These are phyloP conservation scores for Elsinoe perseae DNA, from an alignment of 2,329 filamentous ascomycete species.

Conservation along the genomic window DNA sequence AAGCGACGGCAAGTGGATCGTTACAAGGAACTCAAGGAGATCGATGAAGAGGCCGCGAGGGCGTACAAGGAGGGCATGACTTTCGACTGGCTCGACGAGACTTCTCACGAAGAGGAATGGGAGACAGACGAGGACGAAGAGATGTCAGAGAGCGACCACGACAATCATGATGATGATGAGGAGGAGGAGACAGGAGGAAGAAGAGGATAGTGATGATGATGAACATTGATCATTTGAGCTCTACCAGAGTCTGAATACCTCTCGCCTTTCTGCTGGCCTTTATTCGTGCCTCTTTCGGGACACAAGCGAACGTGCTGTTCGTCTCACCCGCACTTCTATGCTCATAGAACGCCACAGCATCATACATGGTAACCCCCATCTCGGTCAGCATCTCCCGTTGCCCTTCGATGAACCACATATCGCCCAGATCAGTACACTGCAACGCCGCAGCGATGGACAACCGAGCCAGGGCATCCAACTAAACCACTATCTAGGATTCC, in stretches of 20 bases:
- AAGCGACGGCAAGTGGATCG: background rate
- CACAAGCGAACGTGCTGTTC: slow-evolving; percentile 31
- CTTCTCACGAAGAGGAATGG: background rate
- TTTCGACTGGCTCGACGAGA: background rate
- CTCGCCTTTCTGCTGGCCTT: slow-evolving; percentile 23
- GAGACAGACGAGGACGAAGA: background rate
- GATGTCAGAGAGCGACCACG: too few relatives aligned
- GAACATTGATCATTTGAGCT: too few relatives aligned
- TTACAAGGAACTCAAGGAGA: background rate
- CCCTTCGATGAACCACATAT: slow-evolving; percentile 21
- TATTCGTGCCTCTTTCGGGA: slow-evolving; percentile 22
- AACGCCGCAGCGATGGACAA: slow-evolving; percentile 30
- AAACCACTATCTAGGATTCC: slow-evolving; percentile 26
- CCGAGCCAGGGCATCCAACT: slow-evolving; percentile 29
- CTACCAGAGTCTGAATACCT: slow-evolving; percentile 32
- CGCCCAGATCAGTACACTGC: slow-evolving; percentile 28
- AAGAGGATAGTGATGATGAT: background rate
- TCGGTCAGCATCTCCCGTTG: slow-evolving; percentile 17
- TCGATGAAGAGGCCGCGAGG: background rate
- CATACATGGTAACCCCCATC: slow-evolving; percentile 28
- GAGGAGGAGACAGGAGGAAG: background rate
- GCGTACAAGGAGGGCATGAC: background rate
- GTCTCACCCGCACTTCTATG: slow-evolving; percentile 31
- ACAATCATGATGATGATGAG: too few relatives aligned
- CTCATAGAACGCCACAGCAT: slow-evolving; percentile 31